Evolutionary conservation across 2,329 filamentous ascomycete species (phyloP), one percentile per base, ranked within the genome.

Genomic region (Colletotrichum sp.): DNA sequence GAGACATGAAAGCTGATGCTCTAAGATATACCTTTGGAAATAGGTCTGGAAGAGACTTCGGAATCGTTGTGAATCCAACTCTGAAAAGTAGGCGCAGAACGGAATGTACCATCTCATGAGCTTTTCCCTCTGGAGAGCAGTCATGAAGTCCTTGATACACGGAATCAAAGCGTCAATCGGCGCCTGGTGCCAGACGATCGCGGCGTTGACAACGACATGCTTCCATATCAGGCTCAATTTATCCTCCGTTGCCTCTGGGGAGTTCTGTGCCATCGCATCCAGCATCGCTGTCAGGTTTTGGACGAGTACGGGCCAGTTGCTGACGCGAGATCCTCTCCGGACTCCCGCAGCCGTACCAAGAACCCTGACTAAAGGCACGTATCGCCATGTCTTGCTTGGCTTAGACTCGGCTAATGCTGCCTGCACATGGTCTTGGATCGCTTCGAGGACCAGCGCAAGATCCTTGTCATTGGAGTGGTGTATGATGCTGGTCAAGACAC

Each of bases 31-130:
- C 91, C 91, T 95, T 83, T 97, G 95, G 79, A 98, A 96, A 73
- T 94, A 93, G 48, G 92, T 93, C 9, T 96, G 88, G 36, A 98
- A 89, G n/a, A 98, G 87, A 77, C 92, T 93, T 70, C 92, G 91
- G 81, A 98, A 99, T 52, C 94, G 91, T 69, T 93, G 91, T 3
- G 89, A 82, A 61, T 96, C 93, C 43, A 97, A 87, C 70, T 95
- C 91, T 1, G 95, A 93, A 79, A 97, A 93, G 68, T 95, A 93
- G 16, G 93, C 93, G 84, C 95, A 98, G 83, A 98, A 98, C 0
- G 93, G 90, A 58, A 98, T 89, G 82, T 98, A 98, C 87, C 93
- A 93, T 67, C 85, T 85, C 80, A 93, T 91, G 80, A 96, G 89
- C 1, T 89, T 89, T 60, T 94, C 91, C 67, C 90, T 90, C 5